Base-by-base conservation (phyloP, 1,284 basidiomycete species). In the Neonothopanus nambi region DNA sequence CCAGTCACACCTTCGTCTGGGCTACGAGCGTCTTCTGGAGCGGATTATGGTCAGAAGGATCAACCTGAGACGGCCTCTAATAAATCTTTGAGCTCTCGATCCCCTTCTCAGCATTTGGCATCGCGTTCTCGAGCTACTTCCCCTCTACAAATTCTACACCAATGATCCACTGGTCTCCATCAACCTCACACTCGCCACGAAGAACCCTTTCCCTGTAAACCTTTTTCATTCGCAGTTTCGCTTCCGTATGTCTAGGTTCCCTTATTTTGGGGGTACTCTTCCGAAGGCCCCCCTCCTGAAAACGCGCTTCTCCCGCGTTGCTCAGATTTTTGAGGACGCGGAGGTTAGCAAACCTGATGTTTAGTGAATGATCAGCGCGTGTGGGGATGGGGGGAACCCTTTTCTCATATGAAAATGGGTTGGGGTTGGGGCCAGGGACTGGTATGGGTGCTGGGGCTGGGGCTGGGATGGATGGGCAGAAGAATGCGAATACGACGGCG, bases 261-360 rank as follows among this genome's bases (percentile, higher is more conserved):
- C 52, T 61, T 24, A 52, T 61, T 18, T 38, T 6, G 33, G 18
- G 11, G 48, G 49, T 21, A 12, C 58, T 59, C 18, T 41, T 46
- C 9, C 51, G 57, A 49, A 45, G 49, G 15, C 48, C 50, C 7
- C 45, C 54, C 39, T 53, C 58, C n/a, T n/a, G n/a, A 43, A 18
- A n/a, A 40, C 21, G 59, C 90, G 90, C 64, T 91, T 88, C 65
- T 79, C 83, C 8, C 82, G 88, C 3, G 87, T 90, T 8, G 78
- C 84, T 3, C 75, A 79, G 46, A 79, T 89, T 15, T 90, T 89
- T 57, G 79, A 86, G 60, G 87, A 89, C 48, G 87, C 87, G 0
- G 84, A 90, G 54, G 76, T 91, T 45, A 87, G 85, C 63, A 76
- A 77, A 56, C 85, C 84, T 3, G 89, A 91, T 64, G 79, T 91